Percentiles rank a stretch among this genome's conserved stretches.
Evolutionary conservation across 108 stramenopile species (phyloP).

Genomic region (Mayamaea pseudoterrestris): DNA sequence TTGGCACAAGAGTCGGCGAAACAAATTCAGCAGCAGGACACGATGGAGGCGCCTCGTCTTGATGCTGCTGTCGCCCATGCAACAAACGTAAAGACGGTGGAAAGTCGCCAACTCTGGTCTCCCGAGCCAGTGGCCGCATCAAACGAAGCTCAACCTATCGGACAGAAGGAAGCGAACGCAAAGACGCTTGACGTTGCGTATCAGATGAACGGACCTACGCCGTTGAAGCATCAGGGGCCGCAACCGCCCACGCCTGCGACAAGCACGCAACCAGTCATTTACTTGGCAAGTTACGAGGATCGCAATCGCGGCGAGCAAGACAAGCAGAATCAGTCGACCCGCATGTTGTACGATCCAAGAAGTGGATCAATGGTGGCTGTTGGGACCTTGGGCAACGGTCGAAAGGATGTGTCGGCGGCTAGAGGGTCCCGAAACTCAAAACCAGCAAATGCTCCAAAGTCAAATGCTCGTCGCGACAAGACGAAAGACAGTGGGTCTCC

Average conservation of each 20-base stretch:
- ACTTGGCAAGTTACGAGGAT: constrained; percentile 59
- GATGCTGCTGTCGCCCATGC: too few species aligned
- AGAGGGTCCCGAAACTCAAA: constrained; percentile 7
- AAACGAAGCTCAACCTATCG: neutral
- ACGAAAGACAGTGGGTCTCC: constrained; percentile 7
- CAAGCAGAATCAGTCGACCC: constrained; percentile 18
- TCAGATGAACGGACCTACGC: too few species aligned
- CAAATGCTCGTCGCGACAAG: too few species aligned
- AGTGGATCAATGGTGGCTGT: constrained; percentile 81
- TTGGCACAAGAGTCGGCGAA: too few species aligned
- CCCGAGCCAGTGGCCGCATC: neutral
- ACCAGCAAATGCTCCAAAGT: constrained; percentile 15
- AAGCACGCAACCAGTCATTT: constrained; percentile 49
- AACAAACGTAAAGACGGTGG: too few species aligned
- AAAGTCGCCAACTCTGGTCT: too few species aligned
- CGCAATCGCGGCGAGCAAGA: constrained; percentile 47
- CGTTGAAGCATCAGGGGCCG: too few species aligned
- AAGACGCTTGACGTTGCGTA: neutral
- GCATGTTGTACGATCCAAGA: constrained; percentile 81
- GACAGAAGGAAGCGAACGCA: neutral
- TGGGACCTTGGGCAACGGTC: constrained; percentile 5
- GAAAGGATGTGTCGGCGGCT: constrained; percentile 9
- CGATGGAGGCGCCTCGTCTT: constrained; percentile 7
- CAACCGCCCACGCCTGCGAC: too few species aligned
- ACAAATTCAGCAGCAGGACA: neutral